Conservation (phyloP, 768 basidiomycete genomes). For the Chiua virens region DNA sequence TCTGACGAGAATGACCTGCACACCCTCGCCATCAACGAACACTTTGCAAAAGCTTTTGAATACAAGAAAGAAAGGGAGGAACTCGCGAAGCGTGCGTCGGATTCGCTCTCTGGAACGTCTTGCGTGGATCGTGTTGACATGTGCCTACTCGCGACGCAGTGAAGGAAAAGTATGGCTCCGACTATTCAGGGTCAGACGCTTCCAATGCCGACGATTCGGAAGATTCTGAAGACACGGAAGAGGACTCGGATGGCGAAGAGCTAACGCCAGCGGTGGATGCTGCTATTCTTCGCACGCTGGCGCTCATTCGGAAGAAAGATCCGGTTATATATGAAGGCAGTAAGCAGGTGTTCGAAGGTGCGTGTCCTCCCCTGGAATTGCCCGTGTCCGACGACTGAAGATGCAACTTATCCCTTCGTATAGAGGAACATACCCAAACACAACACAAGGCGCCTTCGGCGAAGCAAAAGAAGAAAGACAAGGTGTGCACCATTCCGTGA, state of each 20-base stretch:
- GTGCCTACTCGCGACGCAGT: slow-evolving; percentile 41
- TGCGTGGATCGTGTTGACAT: neutral
- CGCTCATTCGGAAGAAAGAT: slow-evolving; percentile 77
- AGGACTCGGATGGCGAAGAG: slow-evolving; percentile 94
- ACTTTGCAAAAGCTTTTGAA: slow-evolving; percentile 80
- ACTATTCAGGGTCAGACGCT: slow-evolving; percentile 41
- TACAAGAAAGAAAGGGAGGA: slow-evolving; percentile 85
- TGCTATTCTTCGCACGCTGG: slow-evolving; percentile 89
- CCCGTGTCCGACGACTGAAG: neutral
- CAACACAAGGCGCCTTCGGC: slow-evolving; percentile 25
- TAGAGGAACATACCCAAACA: slow-evolving; percentile 65
- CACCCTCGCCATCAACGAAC: slow-evolving; percentile 67
- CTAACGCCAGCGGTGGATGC: slow-evolving; percentile 92
- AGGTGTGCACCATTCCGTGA: slow-evolving; percentile 38
- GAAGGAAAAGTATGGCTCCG: slow-evolving; percentile 85
- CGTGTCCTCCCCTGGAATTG: neutral
- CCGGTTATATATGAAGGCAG: slow-evolving; percentile 78
- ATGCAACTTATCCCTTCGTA: neutral
- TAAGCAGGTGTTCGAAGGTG: slow-evolving; percentile 80
- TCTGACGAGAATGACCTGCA: slow-evolving; percentile 43
- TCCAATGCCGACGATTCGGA: slow-evolving; percentile 37
- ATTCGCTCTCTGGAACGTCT: neutral
- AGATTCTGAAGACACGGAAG: slow-evolving; percentile 75
- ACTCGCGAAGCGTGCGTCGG: slow-evolving; percentile 64
- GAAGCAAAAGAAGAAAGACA: slow-evolving; percentile 43